A percentile compares a stretch with the other conserved stretches of the same genome.
Conservation (phyloP, 225 moss, liverwort and hornwort species). For the Physcomitrellopsis africana region DNA sequence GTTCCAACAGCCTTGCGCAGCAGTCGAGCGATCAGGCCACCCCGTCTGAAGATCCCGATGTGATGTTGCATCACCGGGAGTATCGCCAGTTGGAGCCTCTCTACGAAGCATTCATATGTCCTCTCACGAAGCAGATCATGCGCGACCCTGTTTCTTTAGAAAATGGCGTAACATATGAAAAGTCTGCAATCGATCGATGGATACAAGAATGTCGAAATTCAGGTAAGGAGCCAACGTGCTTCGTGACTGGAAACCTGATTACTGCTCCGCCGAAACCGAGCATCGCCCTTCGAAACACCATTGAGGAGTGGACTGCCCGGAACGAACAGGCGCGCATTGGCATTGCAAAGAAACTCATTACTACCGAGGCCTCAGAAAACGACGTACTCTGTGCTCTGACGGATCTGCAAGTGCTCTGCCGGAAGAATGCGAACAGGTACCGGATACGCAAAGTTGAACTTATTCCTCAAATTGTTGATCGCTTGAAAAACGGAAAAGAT, state of each 20-base stretch:
- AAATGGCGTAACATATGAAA: constrained; percentile 85
- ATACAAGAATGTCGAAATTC: constrained; percentile 81
- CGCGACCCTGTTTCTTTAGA: constrained; percentile 86
- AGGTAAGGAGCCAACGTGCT: constrained; percentile 63
- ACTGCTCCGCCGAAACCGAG: constrained; percentile 75
- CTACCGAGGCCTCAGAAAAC: constrained; percentile 50
- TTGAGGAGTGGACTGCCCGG: constrained; percentile 90
- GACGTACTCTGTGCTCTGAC: constrained; percentile 78
- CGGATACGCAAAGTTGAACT: constrained; percentile 66
- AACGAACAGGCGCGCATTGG: constrained; percentile 81
- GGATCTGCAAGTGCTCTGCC: constrained; percentile 69
- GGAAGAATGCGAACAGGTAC: constrained; percentile 74
- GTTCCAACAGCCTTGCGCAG: constrained; percentile 57
- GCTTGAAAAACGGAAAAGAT: constrained; percentile 73
- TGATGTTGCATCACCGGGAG: constrained; percentile 50
- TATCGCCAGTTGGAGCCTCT: constrained; percentile 81
- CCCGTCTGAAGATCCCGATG: constrained; percentile 62
- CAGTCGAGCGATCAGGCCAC: constrained; percentile 54
- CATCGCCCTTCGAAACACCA: constrained; percentile 90
- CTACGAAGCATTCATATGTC: constrained; percentile 93
- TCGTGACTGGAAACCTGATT: constrained; percentile 76
- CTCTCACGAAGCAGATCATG: constrained; percentile 95
- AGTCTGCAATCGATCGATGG: constrained; percentile 84
- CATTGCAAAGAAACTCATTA: constrained; percentile 61
- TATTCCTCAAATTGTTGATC: constrained; percentile 73